Evolutionary conservation across 2,329 filamentous ascomycete species (phyloP).

Genomic region (Xylaria digitata): DNA sequence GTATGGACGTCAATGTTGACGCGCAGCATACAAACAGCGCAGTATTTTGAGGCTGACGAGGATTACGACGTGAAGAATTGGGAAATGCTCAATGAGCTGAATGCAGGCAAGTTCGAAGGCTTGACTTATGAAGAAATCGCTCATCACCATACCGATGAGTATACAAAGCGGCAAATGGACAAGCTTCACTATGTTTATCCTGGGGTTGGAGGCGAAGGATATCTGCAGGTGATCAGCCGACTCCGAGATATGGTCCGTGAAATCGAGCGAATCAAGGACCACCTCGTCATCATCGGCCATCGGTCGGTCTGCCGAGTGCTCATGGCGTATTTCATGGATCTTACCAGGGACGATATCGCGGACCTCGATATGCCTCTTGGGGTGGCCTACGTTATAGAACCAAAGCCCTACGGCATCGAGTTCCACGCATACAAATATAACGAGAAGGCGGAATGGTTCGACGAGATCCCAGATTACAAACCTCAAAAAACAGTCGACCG

Average conservation of each 20-base stretch:
- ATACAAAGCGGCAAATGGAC: conserved; percentile 79
- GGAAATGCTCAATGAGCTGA: conserved; percentile 97
- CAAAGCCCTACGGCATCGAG: conserved; percentile 96
- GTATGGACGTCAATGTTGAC: conserved; percentile 99
- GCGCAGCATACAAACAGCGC: conserved; percentile 86
- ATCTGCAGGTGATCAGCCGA: conserved; percentile 96
- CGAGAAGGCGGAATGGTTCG: conserved; percentile 80
- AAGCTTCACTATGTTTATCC: conserved; percentile 98
- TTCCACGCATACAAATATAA: conserved; percentile 97
- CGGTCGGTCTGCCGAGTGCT: conserved; percentile 91
- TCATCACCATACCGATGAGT: conserved; percentile 82
- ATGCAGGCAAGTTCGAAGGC: conserved; percentile 91
- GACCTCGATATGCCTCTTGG: conserved; percentile 94
- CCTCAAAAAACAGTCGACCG: conserved; percentile 68
- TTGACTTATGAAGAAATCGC: conserved; percentile 94
- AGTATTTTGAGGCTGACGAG: conserved; percentile 89
- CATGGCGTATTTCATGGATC: conserved; percentile 95
- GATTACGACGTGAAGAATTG: conserved; percentile 97
- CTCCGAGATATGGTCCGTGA: conserved; percentile 95
- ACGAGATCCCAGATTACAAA: conserved; percentile 86
- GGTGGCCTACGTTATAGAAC: conserved; percentile 93
- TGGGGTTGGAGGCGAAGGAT: conserved; percentile 93
- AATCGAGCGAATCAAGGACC: conserved; percentile 96
- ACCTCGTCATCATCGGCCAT: conserved; percentile 91
- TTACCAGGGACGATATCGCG: conserved; percentile 90